Conservation (phyloP, 1,284 basidiomycete genomes). For the Hortiboletus rubellus region DNA sequence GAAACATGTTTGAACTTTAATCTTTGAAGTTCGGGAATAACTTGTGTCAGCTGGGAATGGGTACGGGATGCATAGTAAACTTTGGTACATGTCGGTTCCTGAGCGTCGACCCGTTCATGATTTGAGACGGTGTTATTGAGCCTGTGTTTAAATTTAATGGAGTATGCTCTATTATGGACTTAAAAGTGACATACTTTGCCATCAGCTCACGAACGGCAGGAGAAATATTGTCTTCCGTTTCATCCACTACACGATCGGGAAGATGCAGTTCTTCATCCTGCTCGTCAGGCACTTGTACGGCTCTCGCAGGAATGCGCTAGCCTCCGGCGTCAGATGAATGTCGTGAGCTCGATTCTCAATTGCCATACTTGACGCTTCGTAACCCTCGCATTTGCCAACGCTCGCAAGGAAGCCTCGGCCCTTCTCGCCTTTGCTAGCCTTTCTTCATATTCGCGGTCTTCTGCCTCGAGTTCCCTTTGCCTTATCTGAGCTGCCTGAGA, state of each 20-base stretch:
- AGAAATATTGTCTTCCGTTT: slow-evolving; percentile 63
- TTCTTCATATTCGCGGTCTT: slow-evolving; percentile 63
- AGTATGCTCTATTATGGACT: neutral
- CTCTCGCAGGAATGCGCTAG: slow-evolving; percentile 23
- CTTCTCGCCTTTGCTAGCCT: slow-evolving; percentile 60
- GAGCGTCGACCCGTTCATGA: slow-evolving; percentile 26
- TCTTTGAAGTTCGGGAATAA: slow-evolving; percentile 83
- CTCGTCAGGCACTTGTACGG: slow-evolving; percentile 14
- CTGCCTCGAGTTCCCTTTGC: slow-evolving; percentile 61
- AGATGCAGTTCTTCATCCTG: slow-evolving; percentile 60
- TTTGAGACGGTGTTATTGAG: slow-evolving; percentile 11
- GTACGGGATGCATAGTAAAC: slow-evolving; percentile 95
- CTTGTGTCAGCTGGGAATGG: slow-evolving; percentile 92
- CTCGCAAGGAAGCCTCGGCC: slow-evolving; percentile 59
- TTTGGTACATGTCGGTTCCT: slow-evolving; percentile 69
- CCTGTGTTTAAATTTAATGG: slow-evolving; percentile 11
- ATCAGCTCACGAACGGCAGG: slow-evolving; percentile 81
- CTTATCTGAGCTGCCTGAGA: slow-evolving; percentile 70
- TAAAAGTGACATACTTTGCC: slow-evolving; percentile 56
- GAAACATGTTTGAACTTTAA: slow-evolving; percentile 47
- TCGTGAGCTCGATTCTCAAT: neutral
- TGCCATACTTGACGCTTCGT: slow-evolving; percentile 58
- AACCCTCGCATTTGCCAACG: slow-evolving; percentile 55
- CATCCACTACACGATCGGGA: slow-evolving; percentile 49
- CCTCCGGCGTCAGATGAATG: slow-evolving; percentile 10